Conservation (phyloP, 2,329 filamentous ascomycete species). For the Neofusicoccum cordaticola region DNA sequence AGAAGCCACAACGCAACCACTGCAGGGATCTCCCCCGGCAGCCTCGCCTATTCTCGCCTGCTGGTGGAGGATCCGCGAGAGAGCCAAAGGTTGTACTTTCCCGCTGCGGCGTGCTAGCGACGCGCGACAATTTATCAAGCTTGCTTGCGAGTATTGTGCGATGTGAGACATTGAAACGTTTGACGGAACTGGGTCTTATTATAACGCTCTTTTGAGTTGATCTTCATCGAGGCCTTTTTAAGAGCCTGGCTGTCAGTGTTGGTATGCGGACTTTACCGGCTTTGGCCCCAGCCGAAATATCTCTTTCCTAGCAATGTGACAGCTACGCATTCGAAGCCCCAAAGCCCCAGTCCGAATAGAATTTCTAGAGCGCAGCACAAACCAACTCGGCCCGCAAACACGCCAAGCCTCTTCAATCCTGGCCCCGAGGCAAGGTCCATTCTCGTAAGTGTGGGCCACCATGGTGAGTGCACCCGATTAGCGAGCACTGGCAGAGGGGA, state of each 20-base stretch:
- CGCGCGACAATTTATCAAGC: too few relatives aligned
- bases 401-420: slow-evolving; percentile 22
- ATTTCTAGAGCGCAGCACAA: slow-evolving; percentile 33
- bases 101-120: too few relatives aligned
- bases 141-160: too few relatives aligned
- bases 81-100: neutral
- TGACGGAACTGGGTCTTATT: too few relatives aligned
- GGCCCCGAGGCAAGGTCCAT: neutral
- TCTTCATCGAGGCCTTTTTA: too few relatives aligned
- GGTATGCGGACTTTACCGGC: neutral
- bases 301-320: slow-evolving; percentile 29
- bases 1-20: neutral
- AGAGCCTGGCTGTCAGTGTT: too few relatives aligned
- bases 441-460: neutral
- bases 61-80: neutral
- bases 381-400: slow-evolving; percentile 30
- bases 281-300: slow-evolving; percentile 33
- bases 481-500: neutral
- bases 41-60: slow-evolving; percentile 1
- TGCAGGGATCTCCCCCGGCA: neutral
- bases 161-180: too few relatives aligned
- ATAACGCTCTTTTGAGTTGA: too few relatives aligned
- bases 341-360: slow-evolving; percentile 32
- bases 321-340: slow-evolving; percentile 32
- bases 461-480: neutral